Base-by-base conservation (phyloP, 495 filamentous ascomycete genomes). In the Penicillium cosmopolitanum region DNA sequence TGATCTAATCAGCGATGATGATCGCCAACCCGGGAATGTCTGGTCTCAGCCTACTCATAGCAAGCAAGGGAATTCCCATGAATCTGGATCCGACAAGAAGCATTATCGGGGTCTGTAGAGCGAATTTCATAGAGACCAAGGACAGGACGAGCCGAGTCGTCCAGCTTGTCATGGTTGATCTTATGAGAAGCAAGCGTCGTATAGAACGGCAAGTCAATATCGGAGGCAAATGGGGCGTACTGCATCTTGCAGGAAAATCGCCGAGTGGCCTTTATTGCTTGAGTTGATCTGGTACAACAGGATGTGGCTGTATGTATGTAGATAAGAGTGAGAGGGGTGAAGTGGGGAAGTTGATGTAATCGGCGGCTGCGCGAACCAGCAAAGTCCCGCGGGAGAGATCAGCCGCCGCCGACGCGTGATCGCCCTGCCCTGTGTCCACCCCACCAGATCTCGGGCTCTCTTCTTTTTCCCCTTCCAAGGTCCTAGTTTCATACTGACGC, bases 181-280 rank as follows among this genome's bases (percentile, higher is more conserved):
- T 98, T 98, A 51, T 85, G 89, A 9, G 87, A 85, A 47, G 93
- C 93, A 23, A 98, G 84, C 38, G 91, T 86, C 38, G 89, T 89
- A 68, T 97, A 98, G 73, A 98, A 98, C 19, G 92, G 92, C 21
- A 97, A 80, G 67, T 98, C 95, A 63, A 98, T 91, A 74, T 97
- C 92, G 28, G 94, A 97, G 23, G 85, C 82, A 82, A 96, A 98
- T 0, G 93, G 86, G 44, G 90, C 88, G 74, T 92, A 98, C 54
- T 77, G 76, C 78, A 81, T 81, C 16, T 50, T 68, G 53, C 18
- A 46, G 28, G 53, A 46, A 10, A 18, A 21, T 46, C 42, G 9
- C 42, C 42, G 5, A n/a, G 36, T 5, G 36, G 36, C 36, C 10
- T 38, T 12, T 5, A 38, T 38, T 31, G 1, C 28, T 9, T 31